phyloP scores from a whole-genome alignment of 441 rosid genomes.

The Rhodomyrtus psidioides region DNA sequence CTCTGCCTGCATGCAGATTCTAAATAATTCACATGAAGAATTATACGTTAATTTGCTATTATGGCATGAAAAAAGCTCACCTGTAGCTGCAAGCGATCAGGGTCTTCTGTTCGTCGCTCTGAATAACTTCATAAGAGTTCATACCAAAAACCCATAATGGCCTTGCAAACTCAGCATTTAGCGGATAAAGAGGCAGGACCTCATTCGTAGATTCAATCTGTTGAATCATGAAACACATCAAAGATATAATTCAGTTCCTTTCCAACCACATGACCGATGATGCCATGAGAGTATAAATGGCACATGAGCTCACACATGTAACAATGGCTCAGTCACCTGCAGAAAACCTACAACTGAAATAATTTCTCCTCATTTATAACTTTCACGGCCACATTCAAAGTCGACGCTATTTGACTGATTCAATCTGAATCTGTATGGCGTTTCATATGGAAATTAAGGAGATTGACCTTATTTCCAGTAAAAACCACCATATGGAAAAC shows the following conservation, averaged over 20 bases:
- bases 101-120: conserved; percentile 41
- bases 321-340: background rate
- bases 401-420: background rate
- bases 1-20: conserved; percentile 51
- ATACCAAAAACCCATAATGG: conserved; percentile 80
- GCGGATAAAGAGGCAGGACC: conserved; percentile 46
- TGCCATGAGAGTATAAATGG: background rate
- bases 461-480: background rate
- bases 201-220: conserved; percentile 62
- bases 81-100: conserved; percentile 78
- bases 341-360: background rate
- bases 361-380: background rate
- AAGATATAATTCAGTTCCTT: background rate
- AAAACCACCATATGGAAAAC: background rate
- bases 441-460: background rate
- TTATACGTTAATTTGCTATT: background rate
- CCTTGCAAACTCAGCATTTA: conserved; percentile 76
- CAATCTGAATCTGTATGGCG: background rate
- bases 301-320: background rate
- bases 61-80: conserved; percentile 23
- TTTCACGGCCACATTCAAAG: background rate
- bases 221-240: background rate
- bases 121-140: conserved; percentile 67
- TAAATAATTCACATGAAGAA: background rate
- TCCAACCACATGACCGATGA: background rate